Evolutionary conservation across 352 stramenopile genomes (phyloP), one percentile per base, ranked within the genome.

Genomic region (Saprolegnia parasitica): DNA sequence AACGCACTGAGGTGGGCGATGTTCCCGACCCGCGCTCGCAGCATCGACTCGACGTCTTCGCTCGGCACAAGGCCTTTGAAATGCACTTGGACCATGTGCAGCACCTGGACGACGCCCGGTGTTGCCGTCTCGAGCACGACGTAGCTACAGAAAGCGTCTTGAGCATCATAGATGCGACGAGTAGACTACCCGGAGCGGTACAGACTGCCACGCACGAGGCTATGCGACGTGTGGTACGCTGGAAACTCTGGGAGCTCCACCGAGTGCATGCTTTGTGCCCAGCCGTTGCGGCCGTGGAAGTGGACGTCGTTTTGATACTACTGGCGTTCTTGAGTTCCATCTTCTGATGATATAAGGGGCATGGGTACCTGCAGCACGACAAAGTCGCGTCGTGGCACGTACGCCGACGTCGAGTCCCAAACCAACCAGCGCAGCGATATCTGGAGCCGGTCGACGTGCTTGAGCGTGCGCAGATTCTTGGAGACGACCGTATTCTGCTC

Each of bases 361-460:
- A n/a, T n/a, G n/a, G n/a, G n/a, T n/a, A 67, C 60, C 40, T 67
- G 32, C 35, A 93, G 75, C 75, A 89, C 90, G 65, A 81, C 89
- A 45, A 92, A 91, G 58, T 94, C 86, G n/a, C 86, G 83, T 56
- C 87, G 82, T 16, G 84, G 80, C 42, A 81, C 79, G 23, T 91
- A 75, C 72, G 89, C 90, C 58, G 70, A 85, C 0, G 84, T 79
- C 10, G 86, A 94, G 66, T 91, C 81, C 24, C 91, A 73, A 1
- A 83, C 84, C 1, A 81, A 87, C 86, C 86, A 94, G 72, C 37
- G 21, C 18, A 68, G 29, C 8, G 23, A 47, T 2, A 68, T 68
- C 35, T 94, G 93, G 66, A 91, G 80, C 0, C 75, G 81, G 20
- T 93, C 82, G 54, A 83, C 86, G 67, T 93, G 81, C 56, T 91